A percentile compares a stretch with the other conserved stretches of the same genome.
Evolutionary conservation across 495 filamentous ascomycete genomes (phyloP).

Genomic region (Echria macrotheca): DNA sequence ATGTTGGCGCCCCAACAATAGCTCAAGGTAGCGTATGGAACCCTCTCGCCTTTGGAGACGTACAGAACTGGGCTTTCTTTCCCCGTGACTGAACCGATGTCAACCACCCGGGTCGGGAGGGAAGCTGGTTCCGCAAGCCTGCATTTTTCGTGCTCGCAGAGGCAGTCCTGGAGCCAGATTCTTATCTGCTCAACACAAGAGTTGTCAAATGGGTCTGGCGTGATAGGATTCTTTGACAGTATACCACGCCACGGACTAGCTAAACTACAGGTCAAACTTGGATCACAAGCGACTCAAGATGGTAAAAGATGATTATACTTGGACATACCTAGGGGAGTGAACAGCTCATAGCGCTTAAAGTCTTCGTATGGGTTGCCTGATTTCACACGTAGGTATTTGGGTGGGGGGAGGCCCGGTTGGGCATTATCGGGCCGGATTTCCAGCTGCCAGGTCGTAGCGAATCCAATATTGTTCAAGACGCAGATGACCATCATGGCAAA

Average conservation of each 20-base stretch:
- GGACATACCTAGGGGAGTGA: no score
- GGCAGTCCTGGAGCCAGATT: not conserved
- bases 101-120: not conserved
- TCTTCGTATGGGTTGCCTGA: no score
- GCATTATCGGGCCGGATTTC: no score
- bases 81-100: not conserved
- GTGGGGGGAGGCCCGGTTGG: no score
- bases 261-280: not conserved
- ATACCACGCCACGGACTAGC: not conserved
- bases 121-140: not conserved
- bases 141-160: not conserved
- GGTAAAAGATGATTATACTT: no score
- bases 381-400: no score
- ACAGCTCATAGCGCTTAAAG: no score
- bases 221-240: not conserved
- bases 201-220: not conserved
- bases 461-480: no score
- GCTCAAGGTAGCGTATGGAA: not conserved
- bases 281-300: no score
- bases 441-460: no score
- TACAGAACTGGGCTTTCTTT: not conserved
- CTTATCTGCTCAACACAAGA: not conserved
- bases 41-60: not conserved
- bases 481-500: no score
- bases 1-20: not conserved